Conservation (phyloP, 768 basidiomycete species). For the Cystofilobasidium macerans region DNA sequence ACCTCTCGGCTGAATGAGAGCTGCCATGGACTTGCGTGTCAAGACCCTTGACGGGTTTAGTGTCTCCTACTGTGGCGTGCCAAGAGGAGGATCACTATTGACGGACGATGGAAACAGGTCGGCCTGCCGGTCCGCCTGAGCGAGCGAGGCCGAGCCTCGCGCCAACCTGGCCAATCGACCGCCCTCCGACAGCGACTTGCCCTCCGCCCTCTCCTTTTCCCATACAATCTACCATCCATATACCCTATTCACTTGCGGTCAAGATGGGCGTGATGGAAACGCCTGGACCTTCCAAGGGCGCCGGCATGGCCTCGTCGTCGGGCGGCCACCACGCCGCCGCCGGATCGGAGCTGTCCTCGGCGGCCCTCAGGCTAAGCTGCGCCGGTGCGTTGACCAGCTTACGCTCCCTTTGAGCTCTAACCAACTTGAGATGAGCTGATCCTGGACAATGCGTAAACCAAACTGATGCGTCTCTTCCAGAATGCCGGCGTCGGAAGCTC, state of each 20-base stretch:
- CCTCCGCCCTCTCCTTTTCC: neutral
- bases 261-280: neutral
- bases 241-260: neutral
- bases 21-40: no score
- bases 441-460: no score
- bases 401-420: neutral
- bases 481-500: conserved; percentile 14
- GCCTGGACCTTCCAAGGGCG: neutral
- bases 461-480: no score
- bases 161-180: no score
- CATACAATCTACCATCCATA: neutral
- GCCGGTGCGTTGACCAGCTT: neutral
- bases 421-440: no score
- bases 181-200: neutral
- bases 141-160: no score
- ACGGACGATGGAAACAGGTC: no score
- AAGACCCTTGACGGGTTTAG: no score
- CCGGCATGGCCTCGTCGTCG: neutral
- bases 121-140: no score
- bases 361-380: neutral
- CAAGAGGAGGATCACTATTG: no score
- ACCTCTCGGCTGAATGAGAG: no score
- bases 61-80: no score
- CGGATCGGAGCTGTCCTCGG: neutral
- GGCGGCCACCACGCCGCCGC: neutral